A percentile compares a stretch with the other conserved stretches of the same genome.
phyloP scores from a whole-genome alignment of 1,284 basidiomycete species.

The Cutaneotrichosporon curvatum region DNA sequence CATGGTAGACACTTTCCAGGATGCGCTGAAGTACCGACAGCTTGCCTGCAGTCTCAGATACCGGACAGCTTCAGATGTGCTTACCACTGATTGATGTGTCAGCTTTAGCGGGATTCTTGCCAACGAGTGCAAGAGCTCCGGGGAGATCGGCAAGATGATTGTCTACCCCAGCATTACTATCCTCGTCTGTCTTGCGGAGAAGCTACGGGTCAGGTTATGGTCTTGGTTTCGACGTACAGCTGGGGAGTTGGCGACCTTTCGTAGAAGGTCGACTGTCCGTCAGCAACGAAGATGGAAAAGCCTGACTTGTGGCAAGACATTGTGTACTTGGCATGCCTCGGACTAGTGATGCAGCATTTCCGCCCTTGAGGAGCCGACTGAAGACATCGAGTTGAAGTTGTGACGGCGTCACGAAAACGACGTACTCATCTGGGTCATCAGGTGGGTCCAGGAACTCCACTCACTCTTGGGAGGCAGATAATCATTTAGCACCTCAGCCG shows the following conservation, averaged over 20 bases:
- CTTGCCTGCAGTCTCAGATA: conserved; percentile 59
- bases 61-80: not conserved
- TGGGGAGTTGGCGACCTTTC: conserved; percentile 90
- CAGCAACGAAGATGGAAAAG: not conserved
- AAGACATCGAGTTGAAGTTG: conserved; percentile 74
- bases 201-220: conserved; percentile 45
- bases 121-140: not conserved
- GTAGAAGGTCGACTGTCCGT: conserved; percentile 50
- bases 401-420: conserved; percentile 82
- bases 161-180: conserved; percentile 49
- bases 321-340: conserved; percentile 64
- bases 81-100: conserved; percentile 13
- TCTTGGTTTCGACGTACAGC: conserved; percentile 45
- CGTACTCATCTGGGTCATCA: conserved; percentile 71
- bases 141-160: not conserved
- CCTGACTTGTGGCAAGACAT: conserved; percentile 72
- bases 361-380: conserved; percentile 52
- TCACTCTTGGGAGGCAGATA: conserved; percentile 85
- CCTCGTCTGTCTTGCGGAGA: conserved; percentile 59
- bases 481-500: conserved; percentile 69
- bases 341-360: conserved; percentile 56
- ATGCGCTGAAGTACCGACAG: conserved; percentile 67
- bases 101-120: not conserved
- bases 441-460: conserved; percentile 27
- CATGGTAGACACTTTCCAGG: conserved; percentile 57